Evolutionary conservation across 129 eudicot species (phyloP).

Genomic region (Tanacetum coccineum): DNA sequence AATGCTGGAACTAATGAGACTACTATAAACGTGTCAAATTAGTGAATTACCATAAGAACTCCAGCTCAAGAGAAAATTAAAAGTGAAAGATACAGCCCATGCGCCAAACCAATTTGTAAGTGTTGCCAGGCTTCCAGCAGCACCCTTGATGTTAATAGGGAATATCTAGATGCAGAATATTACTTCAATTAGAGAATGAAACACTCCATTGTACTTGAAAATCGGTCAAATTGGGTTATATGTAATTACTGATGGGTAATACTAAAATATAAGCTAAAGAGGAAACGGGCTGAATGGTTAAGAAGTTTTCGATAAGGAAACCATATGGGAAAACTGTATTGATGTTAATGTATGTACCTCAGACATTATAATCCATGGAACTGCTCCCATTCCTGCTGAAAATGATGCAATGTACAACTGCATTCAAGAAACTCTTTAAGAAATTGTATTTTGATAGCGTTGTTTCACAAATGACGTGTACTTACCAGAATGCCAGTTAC

Average conservation of each 20-base stretch:
- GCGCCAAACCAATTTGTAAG: constrained; percentile 62
- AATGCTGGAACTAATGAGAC: neutral
- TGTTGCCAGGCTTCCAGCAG: constrained; percentile 60
- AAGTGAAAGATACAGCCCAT: constrained; percentile 57
- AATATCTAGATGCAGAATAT: constrained; percentile 38
- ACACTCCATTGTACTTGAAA: neutral
- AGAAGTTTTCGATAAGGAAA: too few relatives aligned
- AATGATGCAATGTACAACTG: too few relatives aligned
- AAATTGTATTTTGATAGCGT: too few relatives aligned
- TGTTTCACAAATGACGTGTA: too few relatives aligned
- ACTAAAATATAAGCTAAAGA: too few relatives aligned
- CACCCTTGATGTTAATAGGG: constrained; percentile 58
- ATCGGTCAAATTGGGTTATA: neutral
- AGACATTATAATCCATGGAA: too few relatives aligned
- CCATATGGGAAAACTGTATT: too few relatives aligned
- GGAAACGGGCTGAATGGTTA: too few relatives aligned
- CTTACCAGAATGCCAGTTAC: too few relatives aligned
- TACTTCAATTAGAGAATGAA: neutral
- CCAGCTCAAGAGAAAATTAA: constrained; percentile 64
- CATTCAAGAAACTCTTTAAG: too few relatives aligned
- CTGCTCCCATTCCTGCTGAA: too few relatives aligned
- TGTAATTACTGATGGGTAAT: neutral
- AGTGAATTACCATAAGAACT: constrained; percentile 60
- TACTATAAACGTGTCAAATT: neutral
- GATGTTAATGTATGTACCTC: too few relatives aligned